Base-by-base conservation (phyloP, 352 stramenopile genomes). In the Globisporangium paroecandrum region DNA sequence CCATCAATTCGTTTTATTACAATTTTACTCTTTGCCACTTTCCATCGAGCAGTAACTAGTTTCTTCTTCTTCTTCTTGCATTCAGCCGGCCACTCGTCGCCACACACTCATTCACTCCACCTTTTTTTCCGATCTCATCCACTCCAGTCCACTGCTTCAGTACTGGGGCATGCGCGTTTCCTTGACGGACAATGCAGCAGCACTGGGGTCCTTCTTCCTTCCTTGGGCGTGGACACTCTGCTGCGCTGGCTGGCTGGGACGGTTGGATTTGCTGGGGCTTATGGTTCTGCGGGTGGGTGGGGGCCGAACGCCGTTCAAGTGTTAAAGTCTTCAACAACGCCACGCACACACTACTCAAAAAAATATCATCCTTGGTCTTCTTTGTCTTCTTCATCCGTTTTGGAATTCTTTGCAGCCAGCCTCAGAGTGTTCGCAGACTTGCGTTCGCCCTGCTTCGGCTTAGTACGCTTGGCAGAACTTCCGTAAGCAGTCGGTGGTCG, bases 401-500 rank as follows among this genome's bases (percentile, higher is more conserved):
- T 62, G 6, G 62, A 12, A 6, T 49, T 51, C 20, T 22, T 47
- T 29, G 51, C 27, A 49, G 15, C 12, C 36, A 43, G 36, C 15
- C 15, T 49, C 41, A 49, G 13, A 18, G 38, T 5, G 12, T 43
- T 20, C 12, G 38, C 24, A 57, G 51, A 9, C 25, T n/a, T 22
- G 29, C 27, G 1, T 10, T 51, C 18, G 10, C n/a, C 6, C 4
- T 55, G 20, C 27, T n/a, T 13, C 4, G 29, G 18, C 55, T 69
- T 65, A 94, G 60, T 85, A 89, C 12, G 83, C 86, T 65, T 91
- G 86, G 63, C 81, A 94, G 56, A 94, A 94, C 72, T 89, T 87
- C 61, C 86, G 86, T 69, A 91, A 76, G 5, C 77, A 72, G 29
- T 79, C 75, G 46, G 64, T 73, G 32, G 67, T 69, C 2, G 82